Base-by-base conservation (phyloP, 179 eudicot species). In the Drosera spatulata region DNA sequence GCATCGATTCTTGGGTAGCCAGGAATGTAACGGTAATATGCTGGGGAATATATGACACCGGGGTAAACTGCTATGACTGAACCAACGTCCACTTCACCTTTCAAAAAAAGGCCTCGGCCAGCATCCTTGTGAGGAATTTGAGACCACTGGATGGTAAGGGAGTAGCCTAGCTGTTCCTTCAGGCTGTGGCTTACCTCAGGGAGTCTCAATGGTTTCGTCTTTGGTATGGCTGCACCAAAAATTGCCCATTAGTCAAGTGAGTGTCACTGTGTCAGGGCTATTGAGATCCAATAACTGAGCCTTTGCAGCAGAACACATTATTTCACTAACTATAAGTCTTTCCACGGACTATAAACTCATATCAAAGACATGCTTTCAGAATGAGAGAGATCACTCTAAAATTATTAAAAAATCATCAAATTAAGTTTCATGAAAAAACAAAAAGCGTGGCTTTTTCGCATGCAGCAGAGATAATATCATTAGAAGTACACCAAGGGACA, bases 41-140 rank as follows among this genome's bases (percentile, higher is more conserved):
- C 90, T 11, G 98, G 99, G 56, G 95, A 84, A 78, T 93, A 89
- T 42, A 79, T 59, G n/a, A 89, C 76, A 15, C 97, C 97, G n/a
- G 97, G 99, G 73, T 93, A 93, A 44, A 89, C 63, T 44, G 97
- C 99, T 73, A 93, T 78, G 51, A 93, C 84, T 38, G 95, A 61
- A 59, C 99, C 99, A 61, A 84, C 85, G 46, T 84, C 84, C 42
- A 94, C 95, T 76, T 82, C 77, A 55, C 97, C 99, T 57, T 93
- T 80, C 48, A 93, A 52, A 64, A 80, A 93, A 48, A 93, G 70
- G 59, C 99, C 99, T 65, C 68, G 83, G 53, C 97, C 97, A 66
- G 97, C 99, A 64, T 89, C 86, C 69, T 93, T 67, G 71, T 93
- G 95, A 41, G 83, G 78, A 64, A 93, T 85, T 77, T 69, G 75